Percentiles rank a stretch among this genome's conserved stretches.
These are phyloP conservation scores for Sanghuangporus weigelae DNA, from an alignment of 1,284 basidiomycete species.

Conservation along the genomic window DNA sequence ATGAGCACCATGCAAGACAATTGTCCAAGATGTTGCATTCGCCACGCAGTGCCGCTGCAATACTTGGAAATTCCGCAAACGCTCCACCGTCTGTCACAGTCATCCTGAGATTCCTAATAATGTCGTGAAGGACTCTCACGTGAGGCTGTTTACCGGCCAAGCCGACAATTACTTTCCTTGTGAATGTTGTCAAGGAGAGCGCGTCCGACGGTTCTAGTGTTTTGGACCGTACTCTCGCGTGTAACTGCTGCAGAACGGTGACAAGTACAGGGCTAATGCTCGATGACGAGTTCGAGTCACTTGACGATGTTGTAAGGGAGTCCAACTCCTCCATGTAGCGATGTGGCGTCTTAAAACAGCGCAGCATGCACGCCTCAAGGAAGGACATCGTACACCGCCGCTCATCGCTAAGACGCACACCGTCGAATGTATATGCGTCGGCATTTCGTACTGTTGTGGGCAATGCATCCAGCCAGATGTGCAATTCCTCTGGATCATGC, in stretches of 20 bases:
- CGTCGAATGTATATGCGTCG: constrained; percentile 42
- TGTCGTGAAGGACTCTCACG: constrained; percentile 31
- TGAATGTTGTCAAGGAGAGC: constrained; percentile 56
- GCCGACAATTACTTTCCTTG: constrained; percentile 54
- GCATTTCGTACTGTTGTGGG: constrained; percentile 36
- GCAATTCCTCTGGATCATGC: constrained; percentile 69
- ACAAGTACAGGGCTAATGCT: constrained; percentile 70
- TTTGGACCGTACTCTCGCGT: constrained; percentile 51
- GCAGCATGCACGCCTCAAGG: constrained; percentile 81
- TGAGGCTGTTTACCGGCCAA: constrained; percentile 51
- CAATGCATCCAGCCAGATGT: constrained; percentile 69
- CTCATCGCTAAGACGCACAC: constrained; percentile 53
- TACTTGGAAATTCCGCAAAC: constrained; percentile 32
- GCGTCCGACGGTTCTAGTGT: constrained; percentile 54
- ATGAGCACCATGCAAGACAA: constrained; percentile 26
- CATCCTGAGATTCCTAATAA: constrained; percentile 35
- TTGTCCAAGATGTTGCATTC: constrained; percentile 38
- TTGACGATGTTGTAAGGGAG: constrained; percentile 21
- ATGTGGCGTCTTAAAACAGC: constrained; percentile 84
- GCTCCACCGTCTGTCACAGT: constrained; percentile 25
- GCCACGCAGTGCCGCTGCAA: constrained; percentile 40
- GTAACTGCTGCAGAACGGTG: constrained; percentile 72
- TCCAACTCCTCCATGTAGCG: constrained; percentile 77
- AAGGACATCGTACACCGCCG: constrained; percentile 60
- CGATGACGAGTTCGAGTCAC: constrained; percentile 4